Evolutionary conservation across 192 early-diverging fungal genomes (phyloP).

Genomic region (Coemansia sp.): DNA sequence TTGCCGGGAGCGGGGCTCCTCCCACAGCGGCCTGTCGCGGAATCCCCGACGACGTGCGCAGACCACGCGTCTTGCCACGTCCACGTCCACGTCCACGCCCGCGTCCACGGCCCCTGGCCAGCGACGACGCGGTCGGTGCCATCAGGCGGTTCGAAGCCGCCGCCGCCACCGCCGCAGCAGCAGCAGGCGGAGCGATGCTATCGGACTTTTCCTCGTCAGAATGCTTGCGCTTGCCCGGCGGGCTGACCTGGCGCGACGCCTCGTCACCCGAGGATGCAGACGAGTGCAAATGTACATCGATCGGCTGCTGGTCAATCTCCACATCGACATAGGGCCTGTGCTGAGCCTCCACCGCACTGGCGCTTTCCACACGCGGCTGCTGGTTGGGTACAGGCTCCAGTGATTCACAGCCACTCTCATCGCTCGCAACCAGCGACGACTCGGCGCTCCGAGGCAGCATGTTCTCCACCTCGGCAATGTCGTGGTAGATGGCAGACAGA

Average conservation of each 20-base stretch:
- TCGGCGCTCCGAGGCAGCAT: conserved; percentile 28
- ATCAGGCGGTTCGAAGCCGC: conserved; percentile 1
- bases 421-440: neutral
- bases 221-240: conserved; percentile 39
- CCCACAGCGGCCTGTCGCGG: conserved; percentile 19
- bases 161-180: neutral
- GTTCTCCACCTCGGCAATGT: conserved; percentile 27
- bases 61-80: conserved; percentile 6
- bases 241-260: neutral
- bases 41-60: conserved; percentile 6
- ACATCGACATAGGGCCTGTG: conserved; percentile 13
- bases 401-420: neutral
- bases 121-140: conserved; percentile 5
- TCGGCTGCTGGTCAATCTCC: conserved; percentile 27
- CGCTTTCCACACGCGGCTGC: too few relatives aligned
- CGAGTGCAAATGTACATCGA: conserved; percentile 13
- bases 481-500: conserved; percentile 16
- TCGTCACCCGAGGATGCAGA: conserved; percentile 1
- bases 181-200: neutral
- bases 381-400: too few relatives aligned
- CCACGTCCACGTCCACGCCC: conserved; percentile 6
- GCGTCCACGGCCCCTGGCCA: conserved; percentile 10
- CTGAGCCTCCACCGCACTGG: neutral
- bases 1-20: neutral
- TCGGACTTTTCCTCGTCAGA: conserved; percentile 20